Percentiles rank a stretch among this genome's conserved stretches.
These are phyloP conservation scores for Hura crepitans DNA, from an alignment of 441 rosid species.

Conservation along the genomic window DNA sequence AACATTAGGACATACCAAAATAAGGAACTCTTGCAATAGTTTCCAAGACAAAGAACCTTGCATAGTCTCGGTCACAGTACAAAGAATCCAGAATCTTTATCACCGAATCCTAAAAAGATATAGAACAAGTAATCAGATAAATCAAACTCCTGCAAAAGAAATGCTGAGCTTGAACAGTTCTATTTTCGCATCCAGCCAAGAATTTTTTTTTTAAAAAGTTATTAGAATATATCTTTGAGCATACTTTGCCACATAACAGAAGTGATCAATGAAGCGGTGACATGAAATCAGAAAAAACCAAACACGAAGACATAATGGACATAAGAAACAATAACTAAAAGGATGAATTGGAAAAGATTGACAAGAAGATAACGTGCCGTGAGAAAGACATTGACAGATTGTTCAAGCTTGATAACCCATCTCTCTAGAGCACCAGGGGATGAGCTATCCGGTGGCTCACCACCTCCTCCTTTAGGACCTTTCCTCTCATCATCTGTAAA, in stretches of 20 bases:
- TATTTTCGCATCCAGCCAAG: neutral
- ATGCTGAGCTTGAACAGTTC: neutral
- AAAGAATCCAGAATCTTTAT: conserved; percentile 72
- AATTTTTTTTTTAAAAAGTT: too few relatives aligned
- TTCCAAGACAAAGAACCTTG: conserved; percentile 88
- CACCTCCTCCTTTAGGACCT: conserved; percentile 27
- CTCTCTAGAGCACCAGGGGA: conserved; percentile 40
- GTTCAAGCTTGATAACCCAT: conserved; percentile 69
- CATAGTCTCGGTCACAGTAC: conserved; percentile 72
- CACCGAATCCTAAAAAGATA: conserved; percentile 62
- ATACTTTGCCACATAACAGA: neutral
- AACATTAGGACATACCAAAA: conserved; percentile 54
- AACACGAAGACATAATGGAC: neutral
- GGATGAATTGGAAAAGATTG: neutral
- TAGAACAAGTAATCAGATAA: conserved; percentile 15
- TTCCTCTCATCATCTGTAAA: conserved; percentile 30
- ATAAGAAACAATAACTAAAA: neutral
- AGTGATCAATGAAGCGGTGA: too few relatives aligned
- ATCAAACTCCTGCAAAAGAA: neutral
- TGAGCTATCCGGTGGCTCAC: conserved; percentile 29
- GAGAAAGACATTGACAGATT: conserved; percentile 67
- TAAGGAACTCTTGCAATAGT: conserved; percentile 96
- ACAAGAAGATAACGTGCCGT: conserved; percentile 38
- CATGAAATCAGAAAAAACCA: neutral
- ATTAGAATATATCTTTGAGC: neutral